Conservation (phyloP, 352 stramenopile species). For the Phytophthora ohioensis region DNA sequence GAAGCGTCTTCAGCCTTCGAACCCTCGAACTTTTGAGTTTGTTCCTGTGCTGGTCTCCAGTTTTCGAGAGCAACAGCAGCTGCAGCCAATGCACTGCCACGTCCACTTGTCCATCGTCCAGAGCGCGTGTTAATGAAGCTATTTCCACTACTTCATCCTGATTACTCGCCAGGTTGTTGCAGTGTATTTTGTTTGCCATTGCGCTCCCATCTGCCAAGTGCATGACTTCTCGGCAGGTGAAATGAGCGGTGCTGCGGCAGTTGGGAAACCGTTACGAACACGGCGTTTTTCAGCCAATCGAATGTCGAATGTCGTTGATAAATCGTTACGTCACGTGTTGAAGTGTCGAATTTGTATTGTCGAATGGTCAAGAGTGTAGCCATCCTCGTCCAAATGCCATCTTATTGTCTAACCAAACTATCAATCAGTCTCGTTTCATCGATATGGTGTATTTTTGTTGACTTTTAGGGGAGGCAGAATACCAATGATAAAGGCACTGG, state of each 20-base stretch:
- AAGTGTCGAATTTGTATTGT: too few relatives aligned
- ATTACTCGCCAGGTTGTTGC: neutral
- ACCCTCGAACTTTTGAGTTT: slow-evolving; percentile 2
- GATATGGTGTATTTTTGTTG: too few relatives aligned
- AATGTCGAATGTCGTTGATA: neutral
- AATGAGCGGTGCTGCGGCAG: slow-evolving; percentile 4
- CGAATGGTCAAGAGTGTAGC: too few relatives aligned
- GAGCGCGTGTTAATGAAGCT: slow-evolving; percentile 26
- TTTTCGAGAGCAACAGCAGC: slow-evolving; percentile 35
- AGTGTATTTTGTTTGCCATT: slow-evolving; percentile 32
- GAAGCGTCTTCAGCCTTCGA: slow-evolving; percentile 26
- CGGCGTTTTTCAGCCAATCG: slow-evolving; percentile 24
- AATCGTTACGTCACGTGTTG: neutral
- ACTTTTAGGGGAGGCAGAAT: too few relatives aligned
- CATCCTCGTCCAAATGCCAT: too few relatives aligned
- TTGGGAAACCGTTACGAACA: slow-evolving; percentile 28
- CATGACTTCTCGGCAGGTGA: slow-evolving; percentile 1
- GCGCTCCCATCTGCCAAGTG: neutral
- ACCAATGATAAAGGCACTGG: too few relatives aligned
- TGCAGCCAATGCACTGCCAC: slow-evolving; percentile 51
- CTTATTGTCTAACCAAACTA: too few relatives aligned
- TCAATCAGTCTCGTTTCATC: too few relatives aligned
- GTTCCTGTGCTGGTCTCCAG: slow-evolving; percentile 6
- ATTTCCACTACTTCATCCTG: neutral
- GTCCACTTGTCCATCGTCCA: slow-evolving; percentile 50